Base-by-base conservation (phyloP, 2,329 filamentous ascomycete genomes). In the Cercospora sp. region DNA sequence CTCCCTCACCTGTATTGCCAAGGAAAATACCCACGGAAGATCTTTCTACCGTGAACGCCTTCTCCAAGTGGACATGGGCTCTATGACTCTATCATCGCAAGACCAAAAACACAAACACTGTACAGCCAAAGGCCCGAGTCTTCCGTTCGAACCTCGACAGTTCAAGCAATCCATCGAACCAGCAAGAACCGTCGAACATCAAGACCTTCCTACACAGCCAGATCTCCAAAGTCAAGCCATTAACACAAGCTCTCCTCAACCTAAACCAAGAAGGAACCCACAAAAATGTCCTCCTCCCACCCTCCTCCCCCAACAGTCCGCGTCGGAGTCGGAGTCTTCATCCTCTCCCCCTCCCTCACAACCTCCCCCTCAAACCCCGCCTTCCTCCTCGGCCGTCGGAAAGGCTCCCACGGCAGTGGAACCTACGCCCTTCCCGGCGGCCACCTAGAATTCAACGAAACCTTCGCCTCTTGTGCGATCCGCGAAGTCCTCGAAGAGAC, bases 401-500 rank as follows among this genome's bases (percentile, higher is more conserved):
- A 81, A 66, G 82, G 82, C 30, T 82, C 80, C 57, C 81, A 82
- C 65, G 84, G 84, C 30, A 78, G 81, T 63, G 74, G 72, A 10
- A 76, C 71, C 10, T 72, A 63, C 28, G 73, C 74, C 0, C 85
- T 92, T 13, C 91, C 91, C 0, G 91, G 91, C 23, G 92, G 91
- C 0, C 91, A 94, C 73, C 84, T 94, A 16, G 91, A 94, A 69
- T 85, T 86, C 66, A 85, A 86, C 69, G 91, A 94, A 76, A 82
- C 82, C 1, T 83, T 87, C 33, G 82, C 87, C 20, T 77, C 79
- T 0, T 93, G 91, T 67, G 90, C 90, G 0, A 83, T 80, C 58
- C 85, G 91, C 3, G 91, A 94, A 78, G 82, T 86, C 0, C 75
- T 87, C 0, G 91, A 94, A 76, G 91, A 94, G 75, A 92, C 91